Evolutionary conservation across 495 filamentous ascomycete species (phyloP).

Genomic region (Xylaria scruposa): DNA sequence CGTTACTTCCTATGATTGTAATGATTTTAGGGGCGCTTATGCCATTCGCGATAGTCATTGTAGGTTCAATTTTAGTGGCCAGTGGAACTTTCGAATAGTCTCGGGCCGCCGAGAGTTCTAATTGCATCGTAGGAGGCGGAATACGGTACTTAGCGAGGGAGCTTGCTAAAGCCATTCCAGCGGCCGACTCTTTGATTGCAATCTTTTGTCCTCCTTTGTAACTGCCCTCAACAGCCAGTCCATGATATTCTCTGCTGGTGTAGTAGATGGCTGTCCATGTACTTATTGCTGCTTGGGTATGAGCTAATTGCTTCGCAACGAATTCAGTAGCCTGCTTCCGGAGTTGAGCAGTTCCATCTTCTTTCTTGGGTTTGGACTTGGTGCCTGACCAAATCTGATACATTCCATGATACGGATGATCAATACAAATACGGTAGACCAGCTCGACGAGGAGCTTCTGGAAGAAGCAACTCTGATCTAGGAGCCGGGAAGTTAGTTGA

Average conservation of each 20-base stretch:
- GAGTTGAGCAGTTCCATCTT: conserved; percentile 75
- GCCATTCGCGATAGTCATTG: conserved; percentile 85
- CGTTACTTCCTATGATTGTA: conserved; percentile 76
- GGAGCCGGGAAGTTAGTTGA: conserved; percentile 88
- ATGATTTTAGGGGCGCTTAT: conserved; percentile 93
- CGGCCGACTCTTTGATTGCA: conserved; percentile 62
- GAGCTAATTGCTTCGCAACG: conserved; percentile 64
- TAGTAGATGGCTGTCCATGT: conserved; percentile 73
- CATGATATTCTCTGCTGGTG: conserved; percentile 75
- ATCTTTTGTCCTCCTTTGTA: conserved; percentile 73
- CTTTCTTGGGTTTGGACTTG: conserved; percentile 65
- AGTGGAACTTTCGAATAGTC: conserved; percentile 79
- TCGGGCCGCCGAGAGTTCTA: conserved; percentile 72
- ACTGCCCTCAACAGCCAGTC: conserved; percentile 70
- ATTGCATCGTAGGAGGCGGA: conserved; percentile 88
- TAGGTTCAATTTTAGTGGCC: conserved; percentile 69
- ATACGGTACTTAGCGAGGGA: conserved; percentile 65
- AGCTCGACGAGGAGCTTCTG: conserved; percentile 74
- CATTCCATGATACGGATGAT: conserved; percentile 96
- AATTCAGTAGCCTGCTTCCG: conserved; percentile 73
- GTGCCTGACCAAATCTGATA: conserved; percentile 89
- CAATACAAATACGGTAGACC: conserved; percentile 79
- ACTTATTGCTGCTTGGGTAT: conserved; percentile 49
- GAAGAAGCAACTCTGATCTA: conserved; percentile 71
- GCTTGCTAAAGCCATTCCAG: conserved; percentile 63